A percentile compares a stretch with the other conserved stretches of the same genome.
These are phyloP conservation scores for Alternaria angustiovoidea DNA, from an alignment of 2,329 filamentous ascomycete genomes.

Conservation along the genomic window DNA sequence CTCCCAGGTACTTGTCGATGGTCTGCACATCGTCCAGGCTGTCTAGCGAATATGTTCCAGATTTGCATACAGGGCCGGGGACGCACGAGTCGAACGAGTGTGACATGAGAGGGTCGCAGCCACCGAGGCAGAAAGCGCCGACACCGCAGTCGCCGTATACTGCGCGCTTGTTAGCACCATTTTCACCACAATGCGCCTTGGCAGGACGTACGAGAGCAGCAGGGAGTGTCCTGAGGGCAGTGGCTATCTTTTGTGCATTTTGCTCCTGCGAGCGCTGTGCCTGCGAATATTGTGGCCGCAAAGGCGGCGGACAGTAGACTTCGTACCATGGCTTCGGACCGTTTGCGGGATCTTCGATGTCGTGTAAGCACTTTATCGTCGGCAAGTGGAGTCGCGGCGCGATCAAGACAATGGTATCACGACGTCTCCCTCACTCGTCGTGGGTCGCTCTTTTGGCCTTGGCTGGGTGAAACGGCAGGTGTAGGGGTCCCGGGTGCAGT, in stretches of 20 bases:
- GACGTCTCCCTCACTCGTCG: conserved; percentile 5
- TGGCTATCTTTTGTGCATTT: conserved; percentile 59
- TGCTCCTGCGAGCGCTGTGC: conserved; percentile 40
- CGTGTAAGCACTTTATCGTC: conserved; percentile 33
- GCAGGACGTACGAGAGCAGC: conserved; percentile 50
- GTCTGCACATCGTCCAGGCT: conserved; percentile 73
- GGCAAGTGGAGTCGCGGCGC: conserved; percentile 37
- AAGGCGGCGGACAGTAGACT: conserved; percentile 38
- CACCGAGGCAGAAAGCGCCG: conserved; percentile 93
- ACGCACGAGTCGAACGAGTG: conserved; percentile 84
- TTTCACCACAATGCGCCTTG: background rate
- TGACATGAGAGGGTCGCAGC: conserved; percentile 89
- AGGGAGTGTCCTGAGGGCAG: conserved; percentile 69
- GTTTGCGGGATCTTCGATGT: conserved; percentile 30
- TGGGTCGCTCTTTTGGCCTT: conserved; percentile 13
- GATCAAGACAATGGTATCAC: conserved; percentile 15
- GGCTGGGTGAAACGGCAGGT: conserved; percentile 1
- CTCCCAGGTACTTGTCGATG: conserved; percentile 86
- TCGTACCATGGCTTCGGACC: conserved; percentile 41
- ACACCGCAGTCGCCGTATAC: conserved; percentile 93
- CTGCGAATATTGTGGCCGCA: conserved; percentile 36
- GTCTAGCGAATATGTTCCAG: conserved; percentile 75
- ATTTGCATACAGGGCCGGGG: conserved; percentile 82
- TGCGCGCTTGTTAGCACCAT: conserved; percentile 52
- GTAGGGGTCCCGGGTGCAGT: conserved; percentile 13